These are phyloP conservation scores for Azolla pinnata DNA, from an alignment of 75 land plant species.

Conservation along the genomic window DNA sequence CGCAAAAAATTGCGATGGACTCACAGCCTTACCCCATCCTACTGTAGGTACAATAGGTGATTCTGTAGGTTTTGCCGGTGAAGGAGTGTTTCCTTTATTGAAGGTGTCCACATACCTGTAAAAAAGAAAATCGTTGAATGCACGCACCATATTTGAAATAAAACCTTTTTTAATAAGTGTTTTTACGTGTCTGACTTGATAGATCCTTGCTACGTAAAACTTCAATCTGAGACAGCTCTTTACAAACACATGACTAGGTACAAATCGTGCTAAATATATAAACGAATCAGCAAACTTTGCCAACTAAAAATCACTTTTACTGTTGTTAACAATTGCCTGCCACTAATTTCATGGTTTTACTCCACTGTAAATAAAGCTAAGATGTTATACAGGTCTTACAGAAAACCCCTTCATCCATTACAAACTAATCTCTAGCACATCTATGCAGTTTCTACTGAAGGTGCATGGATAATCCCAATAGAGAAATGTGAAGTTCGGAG, in stretches of 20 bases:
- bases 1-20: slow-evolving; percentile 55
- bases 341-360: too few species aligned
- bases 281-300: too few species aligned
- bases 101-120: slow-evolving; percentile 96
- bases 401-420: neutral
- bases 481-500: neutral
- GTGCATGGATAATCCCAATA: neutral
- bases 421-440: neutral
- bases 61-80: slow-evolving; percentile 36
- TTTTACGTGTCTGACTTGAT: too few species aligned
- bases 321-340: too few species aligned
- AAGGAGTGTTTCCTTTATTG: slow-evolving; percentile 51
- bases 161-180: neutral
- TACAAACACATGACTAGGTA: too few species aligned
- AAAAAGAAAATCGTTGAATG: slow-evolving; percentile 1
- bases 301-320: too few species aligned
- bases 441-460: neutral
- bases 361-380: too few species aligned
- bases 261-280: too few species aligned
- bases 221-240: neutral
- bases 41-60: slow-evolving; percentile 54
- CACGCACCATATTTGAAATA: neutral
- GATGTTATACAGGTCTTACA: too few species aligned
- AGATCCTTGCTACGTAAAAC: neutral
- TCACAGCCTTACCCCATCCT: slow-evolving; percentile 23